A percentile compares a stretch with the other conserved stretches of the same genome.
Conservation (phyloP, 1,139 yeast genomes). For the Kluyveromyces sp. region DNA sequence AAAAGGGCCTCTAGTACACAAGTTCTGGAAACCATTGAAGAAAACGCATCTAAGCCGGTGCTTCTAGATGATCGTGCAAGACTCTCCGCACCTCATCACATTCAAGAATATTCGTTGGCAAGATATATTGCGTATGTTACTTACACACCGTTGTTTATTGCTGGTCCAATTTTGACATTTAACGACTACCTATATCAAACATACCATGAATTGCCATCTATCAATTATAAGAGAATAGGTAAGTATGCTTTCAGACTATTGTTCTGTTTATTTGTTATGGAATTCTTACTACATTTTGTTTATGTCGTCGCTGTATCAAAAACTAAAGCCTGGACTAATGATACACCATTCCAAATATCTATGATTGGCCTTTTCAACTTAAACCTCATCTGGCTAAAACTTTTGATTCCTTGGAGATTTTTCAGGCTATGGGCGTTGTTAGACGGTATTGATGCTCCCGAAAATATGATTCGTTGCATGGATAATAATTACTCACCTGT, state of each 20-base stretch:
- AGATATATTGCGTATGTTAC: conserved; percentile 71
- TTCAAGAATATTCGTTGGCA: conserved; percentile 46
- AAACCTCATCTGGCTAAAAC: conserved; percentile 85
- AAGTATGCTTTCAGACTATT: conserved; percentile 61
- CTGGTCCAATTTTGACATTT: conserved; percentile 91
- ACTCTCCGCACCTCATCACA: conserved; percentile 54
- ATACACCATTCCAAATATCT: conserved; percentile 85
- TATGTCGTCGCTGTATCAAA: conserved; percentile 88
- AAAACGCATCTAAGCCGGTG: conserved; percentile 18
- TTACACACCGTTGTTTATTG: conserved; percentile 86
- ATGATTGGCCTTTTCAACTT: conserved; percentile 91
- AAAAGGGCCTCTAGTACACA: conserved; percentile 16
- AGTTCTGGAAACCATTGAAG: conserved; percentile 23
- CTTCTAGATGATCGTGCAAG: conserved; percentile 54
- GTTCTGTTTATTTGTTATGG: conserved; percentile 80
- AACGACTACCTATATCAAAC: conserved; percentile 81
- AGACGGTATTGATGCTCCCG: conserved; percentile 94
- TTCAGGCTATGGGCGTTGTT: conserved; percentile 87
- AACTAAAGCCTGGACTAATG: conserved; percentile 83
- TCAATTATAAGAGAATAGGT: conserved; percentile 43
- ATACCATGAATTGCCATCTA: conserved; percentile 41
- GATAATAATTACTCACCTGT: conserved; percentile 87
- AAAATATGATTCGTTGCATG: conserved; percentile 95
- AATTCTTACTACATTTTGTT: conserved; percentile 73
- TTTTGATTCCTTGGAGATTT: conserved; percentile 91